phyloP scores from a whole-genome alignment of 2,329 filamentous ascomycete species.

The Ophiostoma angusticollis region DNA sequence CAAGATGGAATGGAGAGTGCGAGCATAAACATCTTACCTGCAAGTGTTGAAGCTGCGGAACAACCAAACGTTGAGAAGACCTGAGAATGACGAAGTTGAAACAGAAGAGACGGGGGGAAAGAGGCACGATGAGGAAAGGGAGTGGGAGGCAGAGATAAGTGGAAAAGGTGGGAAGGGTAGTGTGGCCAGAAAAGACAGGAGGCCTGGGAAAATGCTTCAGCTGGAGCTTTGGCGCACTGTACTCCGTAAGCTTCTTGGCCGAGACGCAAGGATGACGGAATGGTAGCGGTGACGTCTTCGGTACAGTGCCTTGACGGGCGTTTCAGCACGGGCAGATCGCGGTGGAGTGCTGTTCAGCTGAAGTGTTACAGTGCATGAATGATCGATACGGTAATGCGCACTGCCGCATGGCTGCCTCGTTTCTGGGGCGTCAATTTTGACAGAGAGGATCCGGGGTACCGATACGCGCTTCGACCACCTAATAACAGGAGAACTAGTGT shows the following conservation, averaged over 20 bases:
- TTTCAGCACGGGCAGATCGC: constrained; percentile 3
- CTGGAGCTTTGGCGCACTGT: no score
- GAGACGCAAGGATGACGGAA: no score
- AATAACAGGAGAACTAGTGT: not conserved
- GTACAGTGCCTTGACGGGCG: no score
- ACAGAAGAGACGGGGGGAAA: not conserved
- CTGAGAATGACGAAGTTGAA: constrained; percentile 5
- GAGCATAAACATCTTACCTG: no score
- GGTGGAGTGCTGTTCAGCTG: not conserved
- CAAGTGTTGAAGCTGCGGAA: constrained; percentile 6
- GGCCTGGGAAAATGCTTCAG: no score
- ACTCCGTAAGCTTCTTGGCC: no score
- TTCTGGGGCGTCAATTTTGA: not conserved
- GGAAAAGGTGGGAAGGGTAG: constrained; percentile 7
- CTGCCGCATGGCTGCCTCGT: not conserved
- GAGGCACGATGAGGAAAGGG: constrained; percentile 1
- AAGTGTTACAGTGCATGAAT: constrained; percentile 1
- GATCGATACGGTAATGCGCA: not conserved
- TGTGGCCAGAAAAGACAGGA: constrained; percentile 1
- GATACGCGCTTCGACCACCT: not conserved
- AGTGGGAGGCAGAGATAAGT: constrained; percentile 8
- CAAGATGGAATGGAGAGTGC: not conserved
- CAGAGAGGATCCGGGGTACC: not conserved
- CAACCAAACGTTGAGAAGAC: no score
- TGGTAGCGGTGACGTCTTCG: no score